A percentile compares a stretch with the other conserved stretches of the same genome.
Evolutionary conservation across 1,139 yeast species (phyloP).

Genomic region (Saccharomyces hybrid): DNA sequence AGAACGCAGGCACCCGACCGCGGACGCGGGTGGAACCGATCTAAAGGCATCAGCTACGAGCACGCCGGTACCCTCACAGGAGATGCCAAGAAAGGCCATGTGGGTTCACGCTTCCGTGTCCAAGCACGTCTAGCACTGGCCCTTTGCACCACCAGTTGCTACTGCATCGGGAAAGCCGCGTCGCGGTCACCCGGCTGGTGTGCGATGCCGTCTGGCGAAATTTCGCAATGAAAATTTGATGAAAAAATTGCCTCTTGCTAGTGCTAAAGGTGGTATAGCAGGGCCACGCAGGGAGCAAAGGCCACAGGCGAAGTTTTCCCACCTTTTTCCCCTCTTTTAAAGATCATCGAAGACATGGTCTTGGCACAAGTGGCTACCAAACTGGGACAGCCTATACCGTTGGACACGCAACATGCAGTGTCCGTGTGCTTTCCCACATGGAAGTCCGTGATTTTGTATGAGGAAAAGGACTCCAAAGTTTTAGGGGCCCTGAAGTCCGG

Average conservation of each 20-base stretch:
- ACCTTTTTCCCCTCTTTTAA: not conserved
- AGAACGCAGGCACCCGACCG: not conserved
- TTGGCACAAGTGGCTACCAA: slow-evolving; percentile 5
- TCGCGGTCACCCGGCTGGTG: not conserved
- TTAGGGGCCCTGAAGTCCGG: slow-evolving; percentile 74
- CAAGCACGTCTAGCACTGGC: not conserved
- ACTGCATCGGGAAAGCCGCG: not conserved
- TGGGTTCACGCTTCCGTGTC: not conserved
- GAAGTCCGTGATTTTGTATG: slow-evolving; percentile 84
- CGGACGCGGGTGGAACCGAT: not conserved
- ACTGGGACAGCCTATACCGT: slow-evolving; percentile 81
- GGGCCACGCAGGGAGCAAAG: not conserved
- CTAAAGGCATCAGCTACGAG: not conserved
- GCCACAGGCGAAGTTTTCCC: not conserved
- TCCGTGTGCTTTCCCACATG: slow-evolving; percentile 92
- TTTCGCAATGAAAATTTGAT: not conserved
- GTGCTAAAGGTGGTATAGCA: not conserved
- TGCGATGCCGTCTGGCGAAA: not conserved
- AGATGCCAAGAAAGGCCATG: not conserved
- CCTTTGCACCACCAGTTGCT: not conserved
- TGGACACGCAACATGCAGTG: slow-evolving; percentile 85
- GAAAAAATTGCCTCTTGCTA: not conserved
- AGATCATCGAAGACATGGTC: not conserved
- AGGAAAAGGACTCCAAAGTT: slow-evolving; percentile 83
- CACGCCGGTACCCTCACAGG: not conserved